phyloP scores from a whole-genome alignment of 139 green algal genomes.

The Chloropicon primus region DNA sequence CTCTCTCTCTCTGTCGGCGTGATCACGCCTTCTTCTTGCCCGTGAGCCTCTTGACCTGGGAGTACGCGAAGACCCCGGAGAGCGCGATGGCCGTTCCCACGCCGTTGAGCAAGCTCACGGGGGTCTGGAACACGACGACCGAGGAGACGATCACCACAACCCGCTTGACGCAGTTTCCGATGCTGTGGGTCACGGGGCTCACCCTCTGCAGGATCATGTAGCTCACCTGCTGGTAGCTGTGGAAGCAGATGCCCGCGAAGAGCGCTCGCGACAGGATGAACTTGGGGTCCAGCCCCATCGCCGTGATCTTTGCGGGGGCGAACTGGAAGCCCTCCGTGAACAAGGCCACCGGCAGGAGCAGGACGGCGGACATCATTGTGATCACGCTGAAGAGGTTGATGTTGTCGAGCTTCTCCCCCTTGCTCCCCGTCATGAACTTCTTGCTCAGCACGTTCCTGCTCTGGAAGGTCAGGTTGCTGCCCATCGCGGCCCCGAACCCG shows the following conservation, averaged over 20 bases:
- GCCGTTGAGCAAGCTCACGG: constrained; percentile 53
- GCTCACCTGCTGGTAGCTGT: constrained; percentile 85
- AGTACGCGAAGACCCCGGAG: constrained; percentile 83
- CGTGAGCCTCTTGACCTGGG: constrained; percentile 54
- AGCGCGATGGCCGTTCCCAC: constrained; percentile 69
- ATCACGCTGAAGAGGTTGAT: constrained; percentile 73
- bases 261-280: constrained; percentile 31
- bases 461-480: constrained; percentile 92
- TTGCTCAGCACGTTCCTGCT: constrained; percentile 93
- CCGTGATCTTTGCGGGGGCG: constrained; percentile 32
- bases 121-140: constrained; percentile 83
- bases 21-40: constrained; percentile 16
- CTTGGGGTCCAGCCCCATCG: constrained; percentile 28
- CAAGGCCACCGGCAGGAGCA: constrained; percentile 60
- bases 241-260: constrained; percentile 79
- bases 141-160: constrained; percentile 89
- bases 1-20: too few species aligned
- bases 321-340: constrained; percentile 52
- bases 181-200: constrained; percentile 91
- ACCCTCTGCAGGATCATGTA: constrained; percentile 85
- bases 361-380: constrained; percentile 76
- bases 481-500: constrained; percentile 79
- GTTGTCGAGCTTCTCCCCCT: constrained; percentile 4
- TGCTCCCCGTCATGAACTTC: constrained; percentile 85
- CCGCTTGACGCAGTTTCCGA: constrained; percentile 97